Conservation (phyloP, 345 rosid genomes). For the Bruguiera gymnorhiza region DNA sequence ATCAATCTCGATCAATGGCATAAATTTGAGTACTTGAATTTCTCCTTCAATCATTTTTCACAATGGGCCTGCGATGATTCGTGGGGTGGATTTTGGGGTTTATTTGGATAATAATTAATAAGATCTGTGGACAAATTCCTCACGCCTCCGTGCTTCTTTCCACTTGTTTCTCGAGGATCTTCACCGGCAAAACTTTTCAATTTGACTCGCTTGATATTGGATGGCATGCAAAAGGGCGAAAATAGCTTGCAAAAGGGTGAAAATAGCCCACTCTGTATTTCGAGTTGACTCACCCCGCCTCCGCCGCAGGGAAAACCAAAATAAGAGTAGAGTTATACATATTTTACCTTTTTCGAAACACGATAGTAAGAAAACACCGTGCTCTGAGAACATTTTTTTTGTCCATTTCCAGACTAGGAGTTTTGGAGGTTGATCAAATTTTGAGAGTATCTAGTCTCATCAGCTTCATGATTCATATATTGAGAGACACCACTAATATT, state of each 20-base stretch:
- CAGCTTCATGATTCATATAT: neutral
- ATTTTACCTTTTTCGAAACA: no score
- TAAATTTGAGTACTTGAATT: conserved; percentile 3
- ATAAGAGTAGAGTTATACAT: no score
- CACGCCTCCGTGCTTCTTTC: conserved; percentile 19
- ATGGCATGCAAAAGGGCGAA: no score
- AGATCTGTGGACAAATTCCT: conserved; percentile 15
- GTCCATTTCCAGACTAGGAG: no score
- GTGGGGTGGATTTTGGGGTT: neutral
- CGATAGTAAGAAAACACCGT: no score
- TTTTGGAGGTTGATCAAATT: neutral
- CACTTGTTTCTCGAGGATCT: conserved; percentile 6
- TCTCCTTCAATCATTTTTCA: conserved; percentile 29
- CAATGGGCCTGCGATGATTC: neutral
- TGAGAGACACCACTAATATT: conserved; percentile 14
- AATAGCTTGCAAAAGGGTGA: no score
- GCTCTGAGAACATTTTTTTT: no score
- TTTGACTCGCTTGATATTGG: no score
- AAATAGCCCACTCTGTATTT: no score
- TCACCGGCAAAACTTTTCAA: neutral
- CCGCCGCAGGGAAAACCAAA: no score
- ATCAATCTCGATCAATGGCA: conserved; percentile 30
- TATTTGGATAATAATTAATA: neutral
- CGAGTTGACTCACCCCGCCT: no score
- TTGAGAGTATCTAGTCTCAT: neutral